Evolutionary conservation across 2,329 filamentous ascomycete species (phyloP).

Genomic region (Westerdykella ornata): DNA sequence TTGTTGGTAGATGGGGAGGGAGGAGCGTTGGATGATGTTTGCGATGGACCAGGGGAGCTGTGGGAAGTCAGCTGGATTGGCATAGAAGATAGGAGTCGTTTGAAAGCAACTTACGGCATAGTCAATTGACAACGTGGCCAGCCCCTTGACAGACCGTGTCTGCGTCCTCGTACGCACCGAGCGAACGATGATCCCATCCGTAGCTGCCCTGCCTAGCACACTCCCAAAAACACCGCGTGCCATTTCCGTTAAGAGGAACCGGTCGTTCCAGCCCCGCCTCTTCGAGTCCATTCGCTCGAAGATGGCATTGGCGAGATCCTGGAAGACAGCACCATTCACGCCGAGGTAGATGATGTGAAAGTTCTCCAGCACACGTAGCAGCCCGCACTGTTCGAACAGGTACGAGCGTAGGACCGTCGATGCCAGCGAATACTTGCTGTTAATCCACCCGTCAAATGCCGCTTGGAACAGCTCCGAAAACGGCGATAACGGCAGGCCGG

Average conservation of each 20-base stretch:
- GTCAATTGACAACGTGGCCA: constrained; percentile 58
- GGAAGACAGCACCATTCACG: constrained; percentile 62
- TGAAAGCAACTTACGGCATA: constrained; percentile 52
- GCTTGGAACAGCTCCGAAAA: constrained; percentile 69
- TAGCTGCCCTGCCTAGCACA: constrained; percentile 47
- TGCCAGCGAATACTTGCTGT: constrained; percentile 64
- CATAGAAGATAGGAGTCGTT: not conserved
- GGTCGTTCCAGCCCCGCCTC: constrained; percentile 64
- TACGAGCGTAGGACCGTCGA: constrained; percentile 59
- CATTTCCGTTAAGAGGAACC: constrained; percentile 71
- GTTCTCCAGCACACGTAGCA: constrained; percentile 58
- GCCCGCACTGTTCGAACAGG: constrained; percentile 62
- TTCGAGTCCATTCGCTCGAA: constrained; percentile 67
- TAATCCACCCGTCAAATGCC: constrained; percentile 69
- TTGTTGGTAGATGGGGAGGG: constrained; percentile 60
- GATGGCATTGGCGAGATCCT: constrained; percentile 59
- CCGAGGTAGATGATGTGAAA: constrained; percentile 71
- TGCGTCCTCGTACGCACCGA: constrained; percentile 44
- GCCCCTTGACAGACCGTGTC: constrained; percentile 54
- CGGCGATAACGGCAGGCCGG: constrained; percentile 49
- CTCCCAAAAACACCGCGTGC: constrained; percentile 63
- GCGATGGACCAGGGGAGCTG: constrained; percentile 52
- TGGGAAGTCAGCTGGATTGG: constrained; percentile 1
- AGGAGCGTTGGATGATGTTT: constrained; percentile 65
- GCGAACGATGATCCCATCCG: constrained; percentile 56